Conservation (phyloP, 2,329 filamentous ascomycete genomes). For the Ceratocystis huliohia region DNA sequence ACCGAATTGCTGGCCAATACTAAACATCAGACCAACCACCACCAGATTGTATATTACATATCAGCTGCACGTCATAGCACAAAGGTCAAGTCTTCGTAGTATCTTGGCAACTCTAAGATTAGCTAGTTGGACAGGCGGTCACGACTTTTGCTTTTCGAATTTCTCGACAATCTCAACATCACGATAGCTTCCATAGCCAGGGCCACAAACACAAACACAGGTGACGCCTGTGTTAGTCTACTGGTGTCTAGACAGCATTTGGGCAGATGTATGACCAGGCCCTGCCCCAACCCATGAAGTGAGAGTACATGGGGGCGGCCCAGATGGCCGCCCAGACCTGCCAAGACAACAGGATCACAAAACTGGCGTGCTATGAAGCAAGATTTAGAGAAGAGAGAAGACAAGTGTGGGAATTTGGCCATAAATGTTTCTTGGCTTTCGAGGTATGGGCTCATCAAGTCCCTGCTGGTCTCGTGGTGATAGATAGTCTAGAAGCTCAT, state of each 20-base stretch:
- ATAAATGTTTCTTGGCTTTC: background rate
- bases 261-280: no score
- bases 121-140: background rate
- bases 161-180: no score
- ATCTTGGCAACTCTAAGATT: background rate
- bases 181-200: no score
- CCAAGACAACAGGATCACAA: background rate
- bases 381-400: background rate
- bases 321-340: background rate
- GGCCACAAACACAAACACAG: no score
- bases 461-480: background rate
- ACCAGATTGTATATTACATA: background rate
- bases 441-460: background rate
- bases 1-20: background rate
- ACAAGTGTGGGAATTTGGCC: background rate
- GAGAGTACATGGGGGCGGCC: background rate
- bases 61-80: constrained; percentile 5
- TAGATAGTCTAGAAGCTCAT: constrained; percentile 10
- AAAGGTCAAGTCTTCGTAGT: background rate
- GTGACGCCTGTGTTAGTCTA: no score
- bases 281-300: background rate
- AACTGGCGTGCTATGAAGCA: constrained; percentile 5
- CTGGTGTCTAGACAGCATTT: no score
- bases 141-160: background rate
- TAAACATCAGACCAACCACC: constrained; percentile 1